phyloP scores from a whole-genome alignment of 2,329 filamentous ascomycete species.

The Alternaria sp. region DNA sequence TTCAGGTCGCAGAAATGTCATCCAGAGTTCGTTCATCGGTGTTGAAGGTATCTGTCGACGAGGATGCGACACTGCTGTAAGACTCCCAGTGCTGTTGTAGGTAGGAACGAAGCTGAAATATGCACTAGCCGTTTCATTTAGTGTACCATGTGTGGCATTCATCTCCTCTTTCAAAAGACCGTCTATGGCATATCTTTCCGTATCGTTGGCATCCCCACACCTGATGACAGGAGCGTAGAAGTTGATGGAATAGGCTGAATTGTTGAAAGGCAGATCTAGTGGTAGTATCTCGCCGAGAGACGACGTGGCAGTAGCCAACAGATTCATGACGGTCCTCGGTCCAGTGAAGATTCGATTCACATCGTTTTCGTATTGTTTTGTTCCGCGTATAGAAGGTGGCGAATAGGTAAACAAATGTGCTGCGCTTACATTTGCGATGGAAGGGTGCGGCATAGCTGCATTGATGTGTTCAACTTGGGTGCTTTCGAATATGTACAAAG shows the following conservation, averaged over 20 bases:
- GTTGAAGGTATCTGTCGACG: background rate
- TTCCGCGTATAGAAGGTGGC: background rate
- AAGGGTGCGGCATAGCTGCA: background rate
- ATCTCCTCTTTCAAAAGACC: background rate
- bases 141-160: background rate
- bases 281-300: conserved; percentile 1
- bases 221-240: background rate
- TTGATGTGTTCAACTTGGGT: background rate
- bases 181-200: background rate
- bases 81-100: background rate
- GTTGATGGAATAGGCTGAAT: background rate
- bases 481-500: conserved; percentile 3
- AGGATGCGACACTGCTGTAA: background rate
- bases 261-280: background rate
- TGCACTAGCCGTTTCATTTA: background rate
- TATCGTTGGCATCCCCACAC: background rate
- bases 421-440: background rate
- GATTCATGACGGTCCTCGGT: background rate
- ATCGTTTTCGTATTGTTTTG: background rate
- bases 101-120: conserved; percentile 1
- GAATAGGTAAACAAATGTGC: background rate
- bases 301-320: background rate
- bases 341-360: background rate
- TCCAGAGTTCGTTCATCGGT: conserved; percentile 5
- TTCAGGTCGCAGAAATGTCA: conserved; percentile 18